Evolutionary conservation across 805 yeast genomes (phyloP).

Genomic region (Isabelozyma heimii): DNA sequence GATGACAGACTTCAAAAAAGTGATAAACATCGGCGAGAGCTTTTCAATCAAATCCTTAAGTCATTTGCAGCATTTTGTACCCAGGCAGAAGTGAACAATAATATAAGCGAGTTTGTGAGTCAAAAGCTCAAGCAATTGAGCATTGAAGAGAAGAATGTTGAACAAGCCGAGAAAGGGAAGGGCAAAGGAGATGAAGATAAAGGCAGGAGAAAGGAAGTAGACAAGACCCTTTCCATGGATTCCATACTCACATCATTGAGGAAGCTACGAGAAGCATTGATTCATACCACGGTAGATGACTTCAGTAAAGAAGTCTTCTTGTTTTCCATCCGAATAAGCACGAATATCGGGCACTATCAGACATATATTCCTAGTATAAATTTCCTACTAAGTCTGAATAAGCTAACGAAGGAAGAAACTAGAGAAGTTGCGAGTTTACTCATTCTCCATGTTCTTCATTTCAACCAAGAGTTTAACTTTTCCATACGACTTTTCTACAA

Average conservation of each 20-base stretch:
- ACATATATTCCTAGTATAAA: slow-evolving; percentile 54
- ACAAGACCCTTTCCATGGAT: slow-evolving; percentile 13
- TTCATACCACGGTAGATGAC: slow-evolving; percentile 32
- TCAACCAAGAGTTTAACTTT: slow-evolving; percentile 25
- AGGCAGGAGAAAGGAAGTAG: not conserved
- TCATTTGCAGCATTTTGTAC: slow-evolving; percentile 29
- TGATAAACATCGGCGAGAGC: slow-evolving; percentile 37
- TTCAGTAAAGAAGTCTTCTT: slow-evolving; percentile 47
- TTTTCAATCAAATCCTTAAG: slow-evolving; percentile 35
- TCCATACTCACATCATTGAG: slow-evolving; percentile 33
- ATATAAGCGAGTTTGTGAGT: too few species aligned
- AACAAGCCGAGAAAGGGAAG: slow-evolving; percentile 4
- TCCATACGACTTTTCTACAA: slow-evolving; percentile 30
- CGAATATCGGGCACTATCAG: slow-evolving; percentile 47
- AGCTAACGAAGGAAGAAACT: slow-evolving; percentile 22
- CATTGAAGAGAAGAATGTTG: slow-evolving; percentile 6
- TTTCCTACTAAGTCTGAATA: slow-evolving; percentile 29
- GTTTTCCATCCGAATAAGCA: slow-evolving; percentile 45
- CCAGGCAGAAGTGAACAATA: slow-evolving; percentile 10
- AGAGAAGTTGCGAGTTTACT: slow-evolving; percentile 41
- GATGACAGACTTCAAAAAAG: slow-evolving; percentile 47
- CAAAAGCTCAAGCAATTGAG: slow-evolving; percentile 2
- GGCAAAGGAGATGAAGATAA: slow-evolving; percentile 3
- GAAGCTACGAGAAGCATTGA: slow-evolving; percentile 55
- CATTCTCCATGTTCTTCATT: slow-evolving; percentile 46